phyloP scores from a whole-genome alignment of 176 grass and related monocot genomes.

The Zea mays region DNA sequence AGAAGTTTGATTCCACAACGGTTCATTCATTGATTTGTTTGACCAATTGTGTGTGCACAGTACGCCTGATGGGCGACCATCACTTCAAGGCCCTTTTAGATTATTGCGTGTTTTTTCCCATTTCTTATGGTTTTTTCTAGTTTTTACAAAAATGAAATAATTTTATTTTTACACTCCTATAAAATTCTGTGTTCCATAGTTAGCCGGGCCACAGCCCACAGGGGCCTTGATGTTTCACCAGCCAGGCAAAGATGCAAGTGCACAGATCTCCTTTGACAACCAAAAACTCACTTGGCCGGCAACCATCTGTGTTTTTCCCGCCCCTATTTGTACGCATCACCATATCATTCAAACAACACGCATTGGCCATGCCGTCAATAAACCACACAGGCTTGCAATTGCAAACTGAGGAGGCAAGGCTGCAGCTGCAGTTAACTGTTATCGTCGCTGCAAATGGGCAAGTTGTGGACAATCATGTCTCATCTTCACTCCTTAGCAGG shows the following conservation, averaged over 20 bases:
- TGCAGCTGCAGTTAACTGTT: neutral
- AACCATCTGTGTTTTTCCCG: neutral
- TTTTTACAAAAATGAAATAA: no score
- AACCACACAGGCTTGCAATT: neutral
- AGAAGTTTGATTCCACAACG: no score
- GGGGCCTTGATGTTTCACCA: no score
- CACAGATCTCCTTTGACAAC: neutral
- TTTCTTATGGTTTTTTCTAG: no score
- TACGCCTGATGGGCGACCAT: no score
- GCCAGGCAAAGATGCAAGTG: neutral
- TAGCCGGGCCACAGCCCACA: no score
- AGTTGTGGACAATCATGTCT: conserved; percentile 39
- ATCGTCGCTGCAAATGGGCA: conserved; percentile 34
- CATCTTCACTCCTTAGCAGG: conserved; percentile 56
- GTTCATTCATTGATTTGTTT: no score
- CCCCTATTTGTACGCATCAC: neutral
- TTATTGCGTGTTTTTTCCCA: no score
- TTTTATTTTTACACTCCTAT: neutral
- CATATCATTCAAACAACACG: neutral
- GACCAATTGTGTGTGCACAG: no score
- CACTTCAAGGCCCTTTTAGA: no score
- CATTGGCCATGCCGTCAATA: neutral
- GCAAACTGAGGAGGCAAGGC: neutral
- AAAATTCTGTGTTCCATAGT: no score
- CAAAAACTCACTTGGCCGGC: neutral